Conservation (phyloP, 1,139 yeast species). For the Geotrichum histeridarum region DNA sequence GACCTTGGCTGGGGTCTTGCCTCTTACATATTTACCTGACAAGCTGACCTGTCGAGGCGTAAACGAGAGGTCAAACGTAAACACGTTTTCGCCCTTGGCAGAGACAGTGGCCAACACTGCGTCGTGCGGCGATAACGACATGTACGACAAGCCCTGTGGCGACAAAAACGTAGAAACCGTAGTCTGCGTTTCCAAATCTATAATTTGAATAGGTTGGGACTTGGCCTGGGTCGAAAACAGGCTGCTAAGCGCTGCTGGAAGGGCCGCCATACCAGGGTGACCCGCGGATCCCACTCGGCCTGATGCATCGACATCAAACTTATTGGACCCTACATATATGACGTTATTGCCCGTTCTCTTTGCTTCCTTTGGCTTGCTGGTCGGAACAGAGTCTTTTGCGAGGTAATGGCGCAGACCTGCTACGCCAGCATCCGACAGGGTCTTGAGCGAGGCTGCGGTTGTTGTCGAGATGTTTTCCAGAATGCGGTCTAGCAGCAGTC, state of each 20-base stretch:
- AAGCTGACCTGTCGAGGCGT: constrained; percentile 50
- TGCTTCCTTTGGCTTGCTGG: constrained; percentile 11
- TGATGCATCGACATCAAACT: constrained; percentile 11
- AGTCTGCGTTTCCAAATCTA: constrained; percentile 46
- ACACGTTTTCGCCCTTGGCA: constrained; percentile 57
- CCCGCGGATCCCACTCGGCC: constrained; percentile 7
- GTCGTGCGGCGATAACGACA: constrained; percentile 62
- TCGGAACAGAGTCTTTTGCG: constrained; percentile 18
- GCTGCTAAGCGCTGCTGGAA: constrained; percentile 20
- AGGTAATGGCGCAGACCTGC: constrained; percentile 31
- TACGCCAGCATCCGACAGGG: constrained; percentile 32
- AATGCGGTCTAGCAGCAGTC: constrained; percentile 31
- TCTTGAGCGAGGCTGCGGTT: constrained; percentile 31
- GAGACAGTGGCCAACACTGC: constrained; percentile 54
- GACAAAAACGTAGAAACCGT: constrained; percentile 53
- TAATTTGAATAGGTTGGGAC: constrained; percentile 33
- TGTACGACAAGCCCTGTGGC: constrained; percentile 56
- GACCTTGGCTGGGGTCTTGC: constrained; percentile 57
- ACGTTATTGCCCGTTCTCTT: constrained; percentile 13
- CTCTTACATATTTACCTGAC: constrained; percentile 57
- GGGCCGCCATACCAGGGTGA: neutral
- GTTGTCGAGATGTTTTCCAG: constrained; percentile 29
- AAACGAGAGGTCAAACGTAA: constrained; percentile 59
- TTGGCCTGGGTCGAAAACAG: constrained; percentile 22
- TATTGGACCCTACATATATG: constrained; percentile 12